Evolutionary conservation across 2,329 filamentous ascomycete genomes (phyloP), one percentile per base, ranked within the genome.

Genomic region (Tolypocladium guangdongense): DNA sequence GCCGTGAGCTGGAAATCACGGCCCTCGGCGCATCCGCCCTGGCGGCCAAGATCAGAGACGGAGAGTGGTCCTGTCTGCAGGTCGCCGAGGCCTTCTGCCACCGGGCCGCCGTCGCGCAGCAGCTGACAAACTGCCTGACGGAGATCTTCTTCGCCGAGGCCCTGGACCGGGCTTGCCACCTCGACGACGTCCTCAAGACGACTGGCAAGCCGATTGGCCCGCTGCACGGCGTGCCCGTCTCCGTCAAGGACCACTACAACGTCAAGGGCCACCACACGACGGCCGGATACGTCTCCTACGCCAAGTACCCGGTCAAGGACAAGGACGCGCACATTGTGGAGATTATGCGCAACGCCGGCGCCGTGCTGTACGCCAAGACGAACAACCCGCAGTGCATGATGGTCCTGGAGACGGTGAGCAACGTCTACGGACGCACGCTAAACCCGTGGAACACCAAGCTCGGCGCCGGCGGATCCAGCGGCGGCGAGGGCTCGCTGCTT

Each of bases 391-490:
- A 82, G 59, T 76, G 73, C 0, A 68, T 82, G 49, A 74, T 74
- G 64, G 72, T 74, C 18, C 63, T 83, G 38, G 84, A 87, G 61
- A 79, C 75, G 3, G 74, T 77, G 41, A 86, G 83, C 60, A 85
- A 87, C 58, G 66, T 86, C 22, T 82, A 78, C 54, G 83, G 83
- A 1, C 74, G 79, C 36, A 81, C 80, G 0, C 67, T 86, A 3
- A 87, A 86, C 60, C 84, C 86, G 0, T 71, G 77, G 54, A 86
- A 86, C 55, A 74, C 79, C 1, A 68, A 74, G 22, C 71, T 84
- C 35, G 82, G 79, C 0, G 75, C 81, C 0, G 86, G 86, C 6
- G 86, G 86, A 2, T 81, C 77, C 11, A 82, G 79, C 0, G 85
- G 85, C 12, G 86, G 86, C 0, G 71, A 74, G 52, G 67, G 64